Evolutionary conservation across 139 green algal species (phyloP), one percentile per base, ranked within the genome.

Genomic region (Chlorokybus atmophyticus): DNA sequence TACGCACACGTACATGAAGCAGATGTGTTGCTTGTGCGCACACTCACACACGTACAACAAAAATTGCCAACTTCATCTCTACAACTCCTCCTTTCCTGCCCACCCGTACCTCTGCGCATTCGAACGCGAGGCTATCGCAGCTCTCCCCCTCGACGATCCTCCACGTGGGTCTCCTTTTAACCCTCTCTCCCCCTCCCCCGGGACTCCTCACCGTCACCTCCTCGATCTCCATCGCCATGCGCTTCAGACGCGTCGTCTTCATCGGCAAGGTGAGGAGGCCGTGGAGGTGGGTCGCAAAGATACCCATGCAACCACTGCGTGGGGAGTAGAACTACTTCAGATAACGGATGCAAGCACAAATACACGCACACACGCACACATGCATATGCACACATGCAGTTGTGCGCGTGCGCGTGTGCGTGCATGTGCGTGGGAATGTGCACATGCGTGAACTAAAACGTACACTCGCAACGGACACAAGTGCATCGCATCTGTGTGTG

Each of bases 271-370:
- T 64, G 41, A 88, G 58, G 56, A 94, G 66, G 26, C 68, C 60
- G 56, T 94, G 86, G 31, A 94, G 73, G 78, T 94, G 86, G 25
- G 82, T 93, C 28, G 86, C 86, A 70, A 94, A 93, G 2, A 92
- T 66, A 39, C 83, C 85, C 1, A 59, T 71, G 68, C 79, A 90
- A 27, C 65, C 24, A 2, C 17, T 47, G 19, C 24, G 35, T 10
- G 10, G 14, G 10, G 35, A 14, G 35, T 10, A 44, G 10, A 44
- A 44, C 35, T 21, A 44, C 10, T 44, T 21, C 10, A 14, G 35
- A 44, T 44, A 44, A 14, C 10, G 35, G 14, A 44, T 21, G 35
- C 35, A 44, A 14, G 14, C 35, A 44, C 14, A 44, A 44, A 44
- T 10, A 44, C 10, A 44, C 10, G 35, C 35, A 44, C 10, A 10